Conservation (phyloP, 2,329 filamentous ascomycete genomes). For the Aureobasidium sp. region DNA sequence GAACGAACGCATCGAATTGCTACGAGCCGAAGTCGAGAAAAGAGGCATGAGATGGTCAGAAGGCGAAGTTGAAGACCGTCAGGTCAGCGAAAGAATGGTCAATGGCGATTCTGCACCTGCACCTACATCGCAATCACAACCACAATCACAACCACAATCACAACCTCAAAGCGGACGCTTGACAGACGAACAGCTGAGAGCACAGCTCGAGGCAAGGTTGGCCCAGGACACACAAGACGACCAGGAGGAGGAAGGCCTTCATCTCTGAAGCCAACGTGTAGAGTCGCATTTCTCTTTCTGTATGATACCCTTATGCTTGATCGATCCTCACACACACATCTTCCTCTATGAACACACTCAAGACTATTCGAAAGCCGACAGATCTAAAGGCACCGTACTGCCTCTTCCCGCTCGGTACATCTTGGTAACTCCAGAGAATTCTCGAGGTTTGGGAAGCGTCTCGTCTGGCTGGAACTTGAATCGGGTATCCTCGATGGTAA, state of each 20-base stretch:
- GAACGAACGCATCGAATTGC: constrained; percentile 56
- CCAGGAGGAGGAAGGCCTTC: constrained; percentile 51
- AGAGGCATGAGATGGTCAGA: constrained; percentile 49
- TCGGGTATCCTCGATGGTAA: constrained; percentile 66
- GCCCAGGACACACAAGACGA: constrained; percentile 33
- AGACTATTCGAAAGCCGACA: constrained; percentile 51
- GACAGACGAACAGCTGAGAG: constrained; percentile 53
- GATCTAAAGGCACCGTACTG: constrained; percentile 86
- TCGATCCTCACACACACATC: neutral
- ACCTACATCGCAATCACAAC: neutral
- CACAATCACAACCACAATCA: neutral
- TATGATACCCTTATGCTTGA: constrained; percentile 3
- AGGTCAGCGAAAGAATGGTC: constrained; percentile 19
- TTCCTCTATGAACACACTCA: neutral
- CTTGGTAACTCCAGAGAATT: constrained; percentile 66
- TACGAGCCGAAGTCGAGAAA: constrained; percentile 60
- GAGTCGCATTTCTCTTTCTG: neutral
- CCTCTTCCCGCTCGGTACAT: constrained; percentile 85
- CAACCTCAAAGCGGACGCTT: constrained; percentile 40
- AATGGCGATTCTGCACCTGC: constrained; percentile 1
- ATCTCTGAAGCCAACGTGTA: constrained; percentile 41
- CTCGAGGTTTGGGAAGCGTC: constrained; percentile 75
- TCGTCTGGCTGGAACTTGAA: constrained; percentile 84
- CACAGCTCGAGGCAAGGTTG: constrained; percentile 51
- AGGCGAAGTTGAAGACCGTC: constrained; percentile 22